phyloP scores from a whole-genome alignment of 1,284 basidiomycete species.

The Ustilago crameri region DNA sequence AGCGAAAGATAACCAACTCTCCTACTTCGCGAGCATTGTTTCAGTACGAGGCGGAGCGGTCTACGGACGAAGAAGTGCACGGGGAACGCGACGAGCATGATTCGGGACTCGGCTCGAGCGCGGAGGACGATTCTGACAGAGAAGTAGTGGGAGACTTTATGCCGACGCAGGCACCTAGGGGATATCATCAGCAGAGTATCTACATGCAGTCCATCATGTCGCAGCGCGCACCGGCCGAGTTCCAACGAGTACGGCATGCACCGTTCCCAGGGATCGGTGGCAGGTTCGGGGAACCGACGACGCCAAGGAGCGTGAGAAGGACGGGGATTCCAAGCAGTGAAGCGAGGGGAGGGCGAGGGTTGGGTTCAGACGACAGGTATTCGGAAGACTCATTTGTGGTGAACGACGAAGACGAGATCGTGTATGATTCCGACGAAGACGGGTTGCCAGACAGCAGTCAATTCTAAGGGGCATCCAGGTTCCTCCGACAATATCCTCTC shows the following conservation, averaged over 20 bases:
- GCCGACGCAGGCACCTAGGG: constrained; percentile 78
- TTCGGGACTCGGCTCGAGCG: constrained; percentile 69
- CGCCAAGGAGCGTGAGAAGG: constrained; percentile 18
- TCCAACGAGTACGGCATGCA: constrained; percentile 22
- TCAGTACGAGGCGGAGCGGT: constrained; percentile 78
- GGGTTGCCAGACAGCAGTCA: constrained; percentile 34
- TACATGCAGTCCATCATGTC: constrained; percentile 64
- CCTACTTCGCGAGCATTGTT: constrained; percentile 70
- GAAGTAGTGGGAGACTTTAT: constrained; percentile 73
- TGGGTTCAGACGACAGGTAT: constrained; percentile 48
- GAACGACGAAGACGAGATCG: constrained; percentile 56
- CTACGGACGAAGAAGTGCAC: constrained; percentile 78
- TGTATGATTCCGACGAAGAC: constrained; percentile 37
- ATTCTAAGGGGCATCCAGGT: constrained; percentile 9
- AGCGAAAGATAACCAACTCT: constrained; percentile 61
- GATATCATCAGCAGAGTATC: constrained; percentile 70
- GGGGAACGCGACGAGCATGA: constrained; percentile 70
- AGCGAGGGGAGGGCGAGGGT: constrained; percentile 12
- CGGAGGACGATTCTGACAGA: constrained; percentile 75
- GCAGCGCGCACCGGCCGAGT: constrained; percentile 50
- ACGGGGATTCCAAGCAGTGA: constrained; percentile 36
- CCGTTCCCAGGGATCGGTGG: constrained; percentile 56
- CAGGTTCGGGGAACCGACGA: constrained; percentile 31
- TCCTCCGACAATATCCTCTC: too few relatives aligned
- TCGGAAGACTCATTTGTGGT: constrained; percentile 63